Base-by-base conservation (phyloP, 2,329 filamentous ascomycete species). In the Ascochyta pisi region DNA sequence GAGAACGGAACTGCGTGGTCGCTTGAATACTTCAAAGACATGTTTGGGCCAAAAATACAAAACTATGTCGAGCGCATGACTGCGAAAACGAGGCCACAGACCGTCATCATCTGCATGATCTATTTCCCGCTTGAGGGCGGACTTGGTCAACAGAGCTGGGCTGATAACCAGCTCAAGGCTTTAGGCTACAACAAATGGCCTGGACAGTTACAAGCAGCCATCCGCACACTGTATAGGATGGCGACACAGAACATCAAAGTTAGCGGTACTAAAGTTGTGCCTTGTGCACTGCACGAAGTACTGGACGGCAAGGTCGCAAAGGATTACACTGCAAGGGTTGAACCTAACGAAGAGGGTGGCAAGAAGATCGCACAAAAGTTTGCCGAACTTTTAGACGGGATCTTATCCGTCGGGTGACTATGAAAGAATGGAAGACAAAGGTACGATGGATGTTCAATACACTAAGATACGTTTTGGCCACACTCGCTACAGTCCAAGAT, bases 31-130 rank as follows among this genome's bases (percentile, higher is more conserved):
- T 76, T 77, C 59, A 61, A 65, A 19, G 10, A 64, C 4, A 43
- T 76, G 33, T 76, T 77, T 54, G 64, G 69, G 1, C 47, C 56
- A 1, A 65, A 71, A 23, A 55, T 66, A 0, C 63, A 73, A 46
- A 34, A 64, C 4, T 77, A 76, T 50, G 57, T 76, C 41, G 35
- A 46, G 0, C 60, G 57, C 2, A 29, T 76, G 8, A 62, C 66
- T 5, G 57, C 64, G 5, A 67, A 64, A 23, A 69, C 66, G 1
- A 74, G 70, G 45, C 74, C 74, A 1, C 64, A 67, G 9, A 69
- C 69, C 12, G 64, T 76, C 10, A 62, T 76, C 15, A 63, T 75
- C 4, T 76, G 73, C 52, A 76, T 75, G 73, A 77, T 77, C 33
- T 77, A 76, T 57, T 76, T 63, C 48, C 74, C 74, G 0, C 63